Conservation (phyloP, 2,329 filamentous ascomycete species). For the Diplodia sapinea region DNA sequence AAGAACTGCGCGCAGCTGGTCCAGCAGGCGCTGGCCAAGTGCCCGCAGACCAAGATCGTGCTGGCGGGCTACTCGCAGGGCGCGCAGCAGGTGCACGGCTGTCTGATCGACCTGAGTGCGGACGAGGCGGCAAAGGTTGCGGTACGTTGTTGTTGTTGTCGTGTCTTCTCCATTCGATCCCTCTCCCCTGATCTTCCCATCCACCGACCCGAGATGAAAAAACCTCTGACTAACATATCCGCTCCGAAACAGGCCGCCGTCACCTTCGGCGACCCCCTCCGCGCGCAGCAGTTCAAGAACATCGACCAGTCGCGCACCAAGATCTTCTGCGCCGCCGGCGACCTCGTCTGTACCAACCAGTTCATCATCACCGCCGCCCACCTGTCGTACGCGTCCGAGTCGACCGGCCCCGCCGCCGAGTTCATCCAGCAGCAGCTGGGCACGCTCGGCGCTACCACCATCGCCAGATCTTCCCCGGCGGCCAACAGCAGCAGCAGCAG, state of each 20-base stretch:
- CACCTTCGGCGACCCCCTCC: slow-evolving; percentile 49
- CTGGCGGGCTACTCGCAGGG: slow-evolving; percentile 54
- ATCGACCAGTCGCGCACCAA: slow-evolving; percentile 18
- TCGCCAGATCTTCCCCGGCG: too few species aligned
- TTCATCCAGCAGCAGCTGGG: slow-evolving; percentile 23
- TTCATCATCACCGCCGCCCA: slow-evolving; percentile 26
- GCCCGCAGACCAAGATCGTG: slow-evolving; percentile 55
- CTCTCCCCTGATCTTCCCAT: not conserved
- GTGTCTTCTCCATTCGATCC: too few species aligned
- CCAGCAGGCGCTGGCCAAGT: slow-evolving; percentile 47
- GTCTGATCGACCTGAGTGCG: slow-evolving; percentile 1
- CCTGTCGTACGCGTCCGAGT: slow-evolving; percentile 13
- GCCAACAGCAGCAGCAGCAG: slow-evolving; percentile 75
- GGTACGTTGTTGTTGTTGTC: too few species aligned
- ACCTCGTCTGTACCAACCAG: slow-evolving; percentile 11
- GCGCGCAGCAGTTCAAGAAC: slow-evolving; percentile 31
- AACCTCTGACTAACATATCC: not conserved
- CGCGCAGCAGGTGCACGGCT: slow-evolving; percentile 42
- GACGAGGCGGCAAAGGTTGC: slow-evolving; percentile 1
- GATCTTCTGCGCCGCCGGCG: slow-evolving; percentile 26
- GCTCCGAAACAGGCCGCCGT: slow-evolving; percentile 36
- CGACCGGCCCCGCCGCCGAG: slow-evolving; percentile 9
- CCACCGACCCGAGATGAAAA: not conserved
- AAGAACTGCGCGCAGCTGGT: slow-evolving; percentile 49
- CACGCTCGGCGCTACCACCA: not conserved